Evolutionary conservation across 2,329 filamentous ascomycete species (phyloP), one percentile per base, ranked within the genome.

Genomic region (Xylaria sp.): DNA sequence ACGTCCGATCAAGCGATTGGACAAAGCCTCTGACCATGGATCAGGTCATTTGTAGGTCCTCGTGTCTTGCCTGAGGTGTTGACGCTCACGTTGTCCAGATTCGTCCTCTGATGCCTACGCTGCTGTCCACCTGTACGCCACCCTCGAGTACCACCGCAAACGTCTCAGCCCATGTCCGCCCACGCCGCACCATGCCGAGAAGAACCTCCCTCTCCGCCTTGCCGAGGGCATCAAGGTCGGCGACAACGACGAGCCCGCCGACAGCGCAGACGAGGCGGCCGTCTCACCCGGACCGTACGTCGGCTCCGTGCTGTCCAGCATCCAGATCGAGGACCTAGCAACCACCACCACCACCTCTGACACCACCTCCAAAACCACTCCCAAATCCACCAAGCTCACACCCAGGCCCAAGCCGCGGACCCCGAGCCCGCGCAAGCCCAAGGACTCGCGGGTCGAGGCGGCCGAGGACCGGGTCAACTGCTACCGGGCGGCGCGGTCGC

Each of bases 81-180:
- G 2, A 38, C 47, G 62, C 70, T 70, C 22, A 71, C 60, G 9
- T 46, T 58, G 17, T 38, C 20, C 62, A 90, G 87, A 92, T 71
- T 86, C 90, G 8, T 91, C 91, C 11, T 87, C 90, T 1, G 91
- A 96, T 69, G 88, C 91, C 0, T 97, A 96, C 68, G 91, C 89
- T 54, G 84, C 86, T 40, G 72, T 89, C 9, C 87, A 90, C 51
- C 75, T 97, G 1, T 96, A 85, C 65, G 78, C 90, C 55, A 79
- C 81, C 1, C 75, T 96, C 41, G 87, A 97, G 52, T 74, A 82
- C 45, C 83, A 88, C 63, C 80, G 92, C 16, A 77, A 83, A 62
- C 74, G 76, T 6, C 76, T 96, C 56, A 72, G 83, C 11, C 91
- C 91, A 1, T 80, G 75, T 2, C 92, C 92, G 4, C 88, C 89